These are phyloP conservation scores for Xeromyces bisporus DNA, from an alignment of 495 filamentous ascomycete genomes.

Conservation along the genomic window DNA sequence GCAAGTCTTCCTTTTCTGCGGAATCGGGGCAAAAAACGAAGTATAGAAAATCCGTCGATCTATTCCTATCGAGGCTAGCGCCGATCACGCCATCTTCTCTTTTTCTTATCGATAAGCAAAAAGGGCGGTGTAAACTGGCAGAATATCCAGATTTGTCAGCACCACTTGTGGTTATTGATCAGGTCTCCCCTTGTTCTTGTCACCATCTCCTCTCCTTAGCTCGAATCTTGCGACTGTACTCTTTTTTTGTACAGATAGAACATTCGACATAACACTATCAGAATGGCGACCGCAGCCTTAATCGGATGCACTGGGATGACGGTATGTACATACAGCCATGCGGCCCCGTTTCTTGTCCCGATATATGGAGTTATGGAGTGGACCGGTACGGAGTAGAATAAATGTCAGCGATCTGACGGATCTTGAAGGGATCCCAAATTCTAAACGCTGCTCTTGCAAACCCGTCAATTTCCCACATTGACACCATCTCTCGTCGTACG, in stretches of 20 bases:
- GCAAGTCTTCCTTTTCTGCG: too few relatives aligned
- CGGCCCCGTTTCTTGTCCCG: neutral
- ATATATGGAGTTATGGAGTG: too few relatives aligned
- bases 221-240: too few relatives aligned
- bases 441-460: conserved; percentile 28
- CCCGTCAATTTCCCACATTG: conserved; percentile 20
- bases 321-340: conserved; percentile 14
- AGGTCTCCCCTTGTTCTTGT: too few relatives aligned
- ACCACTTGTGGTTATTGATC: too few relatives aligned
- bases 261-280: conserved; percentile 5
- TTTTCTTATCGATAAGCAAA: conserved; percentile 1
- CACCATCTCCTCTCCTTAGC: too few relatives aligned
- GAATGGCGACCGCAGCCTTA: conserved; percentile 27
- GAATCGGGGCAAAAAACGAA: conserved; percentile 5
- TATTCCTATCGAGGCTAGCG: conserved; percentile 22
- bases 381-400: too few relatives aligned
- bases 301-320: conserved; percentile 33
- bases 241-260: too few relatives aligned
- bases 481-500: conserved; percentile 31
- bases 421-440: conserved; percentile 28
- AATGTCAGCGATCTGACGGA: too few relatives aligned
- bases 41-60: conserved; percentile 20
- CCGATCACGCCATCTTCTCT: neutral
- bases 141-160: conserved; percentile 12
- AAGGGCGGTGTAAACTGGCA: conserved; percentile 9